These are phyloP conservation scores for Cetradonia linearis DNA, from an alignment of 495 filamentous ascomycete species.

Conservation along the genomic window DNA sequence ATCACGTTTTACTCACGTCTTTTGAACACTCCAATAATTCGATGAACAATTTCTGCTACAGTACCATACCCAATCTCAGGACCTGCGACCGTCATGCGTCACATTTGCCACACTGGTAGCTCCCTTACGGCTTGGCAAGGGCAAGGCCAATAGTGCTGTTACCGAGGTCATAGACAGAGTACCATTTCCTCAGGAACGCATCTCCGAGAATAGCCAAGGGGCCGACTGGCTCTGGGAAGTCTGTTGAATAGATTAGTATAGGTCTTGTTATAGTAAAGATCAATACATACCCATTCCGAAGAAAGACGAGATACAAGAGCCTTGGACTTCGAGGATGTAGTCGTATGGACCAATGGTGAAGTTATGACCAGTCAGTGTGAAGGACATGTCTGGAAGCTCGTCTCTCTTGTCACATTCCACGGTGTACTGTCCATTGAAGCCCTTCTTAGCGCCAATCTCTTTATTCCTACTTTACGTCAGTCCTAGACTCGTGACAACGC, in stretches of 20 bases:
- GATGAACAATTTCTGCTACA: neutral
- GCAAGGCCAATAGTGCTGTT: slow-evolving; percentile 80
- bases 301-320: slow-evolving; percentile 92
- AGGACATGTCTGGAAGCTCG: slow-evolving; percentile 75
- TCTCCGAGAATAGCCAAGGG: slow-evolving; percentile 95
- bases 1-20: neutral
- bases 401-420: slow-evolving; percentile 81
- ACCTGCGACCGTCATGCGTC: neutral
- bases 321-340: slow-evolving; percentile 93
- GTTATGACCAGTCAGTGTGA: slow-evolving; percentile 77
- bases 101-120: neutral
- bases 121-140: slow-evolving; percentile 47
- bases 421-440: slow-evolving; percentile 87
- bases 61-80: neutral
- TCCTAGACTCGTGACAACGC: neutral
- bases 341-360: slow-evolving; percentile 84
- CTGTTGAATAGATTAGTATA: slow-evolving; percentile 28
- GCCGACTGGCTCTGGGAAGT: slow-evolving; percentile 83
- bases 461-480: slow-evolving; percentile 54
- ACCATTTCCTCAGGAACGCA: slow-evolving; percentile 93
- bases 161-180: slow-evolving; percentile 91
- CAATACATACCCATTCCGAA: slow-evolving; percentile 95
- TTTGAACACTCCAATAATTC: neutral
- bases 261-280: slow-evolving; percentile 30
- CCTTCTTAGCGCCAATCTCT: slow-evolving; percentile 96